Conservation (phyloP, 345 rosid species). For the Salix koriyanagi region DNA sequence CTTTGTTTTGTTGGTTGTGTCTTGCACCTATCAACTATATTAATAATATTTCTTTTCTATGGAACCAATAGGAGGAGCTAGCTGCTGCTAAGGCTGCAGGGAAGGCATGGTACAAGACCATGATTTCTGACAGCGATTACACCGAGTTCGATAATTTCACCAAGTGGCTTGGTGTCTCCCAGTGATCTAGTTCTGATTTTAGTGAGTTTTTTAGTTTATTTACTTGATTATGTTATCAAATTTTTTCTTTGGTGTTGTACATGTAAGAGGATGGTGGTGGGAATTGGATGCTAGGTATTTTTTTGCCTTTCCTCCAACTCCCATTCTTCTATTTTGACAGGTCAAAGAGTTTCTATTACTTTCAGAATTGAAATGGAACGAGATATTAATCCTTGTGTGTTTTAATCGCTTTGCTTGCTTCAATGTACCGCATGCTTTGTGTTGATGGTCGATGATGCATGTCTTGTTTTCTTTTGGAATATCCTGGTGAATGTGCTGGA, state of each 20-base stretch:
- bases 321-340: neutral
- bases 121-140: conserved; percentile 92
- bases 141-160: conserved; percentile 81
- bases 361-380: neutral
- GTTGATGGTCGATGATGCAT: neutral
- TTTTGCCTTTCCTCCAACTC: neutral
- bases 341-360: neutral
- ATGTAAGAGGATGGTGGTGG: neutral
- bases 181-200: conserved; percentile 30
- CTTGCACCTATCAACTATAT: neutral
- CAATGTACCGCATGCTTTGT: neutral
- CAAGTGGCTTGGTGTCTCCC: conserved; percentile 77
- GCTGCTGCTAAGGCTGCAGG: conserved; percentile 70
- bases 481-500: too few relatives aligned
- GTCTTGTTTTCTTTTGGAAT: too few relatives aligned
- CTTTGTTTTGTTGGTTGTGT: too few relatives aligned
- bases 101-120: conserved; percentile 87
- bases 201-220: conserved; percentile 2
- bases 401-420: neutral
- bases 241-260: neutral
- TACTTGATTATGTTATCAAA: neutral
- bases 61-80: conserved; percentile 68
- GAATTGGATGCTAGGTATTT: neutral
- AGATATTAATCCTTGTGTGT: neutral
- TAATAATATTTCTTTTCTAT: neutral